Base-by-base conservation (phyloP, 805 yeast genomes). In the Teunomyces barrocoloradensis region DNA sequence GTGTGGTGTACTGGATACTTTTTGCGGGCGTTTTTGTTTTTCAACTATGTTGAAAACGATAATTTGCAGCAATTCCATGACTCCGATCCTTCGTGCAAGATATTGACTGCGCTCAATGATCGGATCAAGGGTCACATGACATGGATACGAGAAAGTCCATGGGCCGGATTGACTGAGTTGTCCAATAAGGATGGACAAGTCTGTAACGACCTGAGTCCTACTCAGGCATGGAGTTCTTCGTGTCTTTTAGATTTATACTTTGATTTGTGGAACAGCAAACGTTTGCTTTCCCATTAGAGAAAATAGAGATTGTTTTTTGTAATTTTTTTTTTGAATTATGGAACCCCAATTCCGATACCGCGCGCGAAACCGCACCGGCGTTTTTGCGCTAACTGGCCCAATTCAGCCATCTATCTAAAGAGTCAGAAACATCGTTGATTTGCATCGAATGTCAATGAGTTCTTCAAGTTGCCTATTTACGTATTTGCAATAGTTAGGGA, bases 221-320 rank as follows among this genome's bases (percentile, higher is more conserved):
- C 97, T 0, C 99, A 92, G 64, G 97, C 98, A 0, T 92, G 99
- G 99, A 88, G 96, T 61, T 71, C 92, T 0, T 84, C 94, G 2
- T 88, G 97, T 58, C 66, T 94, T 48, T 65, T 92, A 28, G 98
- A 92, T 63, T 68, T 92, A 45, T 87, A 81, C 63, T 75, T 77
- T 53, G 96, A 89, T 58, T 63, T 80, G 21, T 81, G 74, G 74
- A 60, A 37, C 40, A 37, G 40, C 17, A 27, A 37, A 20, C 25
- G 28, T 12, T 37, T 20, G 9, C 29, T 6, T 13, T 27, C 38
- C 17, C 38, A 20, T 35, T 35, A 35, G 25, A 37, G 15, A 18
- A 11, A 11, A 17, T 36, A 36, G 9, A 21, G 13, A 12, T 37
- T n/a, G 34, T 32, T 32, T 7, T 9, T 1, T 9, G 11, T 32